These are phyloP conservation scores for rapeseed (Brassica napus) DNA, from an alignment of 345 rosid genomes.

Conservation along the genomic window DNA sequence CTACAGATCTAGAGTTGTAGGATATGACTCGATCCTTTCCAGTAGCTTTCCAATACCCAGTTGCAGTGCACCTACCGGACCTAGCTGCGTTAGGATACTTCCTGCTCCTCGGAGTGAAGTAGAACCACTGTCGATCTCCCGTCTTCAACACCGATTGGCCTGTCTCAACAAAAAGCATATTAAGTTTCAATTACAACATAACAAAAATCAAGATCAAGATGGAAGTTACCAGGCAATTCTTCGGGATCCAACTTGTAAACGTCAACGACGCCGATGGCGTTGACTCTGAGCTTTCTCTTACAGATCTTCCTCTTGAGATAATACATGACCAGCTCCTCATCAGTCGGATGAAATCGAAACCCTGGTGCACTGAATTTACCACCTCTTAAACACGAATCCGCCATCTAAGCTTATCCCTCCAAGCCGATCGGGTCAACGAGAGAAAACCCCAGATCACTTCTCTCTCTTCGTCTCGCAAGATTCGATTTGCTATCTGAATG, in stretches of 20 bases:
- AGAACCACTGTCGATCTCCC: conserved; percentile 91
- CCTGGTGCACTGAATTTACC: conserved; percentile 72
- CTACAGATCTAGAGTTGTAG: conserved; percentile 59
- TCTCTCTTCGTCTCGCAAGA: neutral
- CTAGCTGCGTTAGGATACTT: conserved; percentile 89
- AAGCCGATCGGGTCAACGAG: neutral
- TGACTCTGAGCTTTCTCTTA: conserved; percentile 45
- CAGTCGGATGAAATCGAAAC: conserved; percentile 89
- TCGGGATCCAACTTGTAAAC: conserved; percentile 87
- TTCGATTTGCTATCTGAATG: neutral
- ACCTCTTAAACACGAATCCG: conserved; percentile 34
- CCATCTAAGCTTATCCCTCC: conserved; percentile 6
- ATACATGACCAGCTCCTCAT: conserved; percentile 77
- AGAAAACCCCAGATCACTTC: neutral
- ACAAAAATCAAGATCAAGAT: neutral
- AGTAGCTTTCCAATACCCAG: conserved; percentile 86
- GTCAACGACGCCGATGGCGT: conserved; percentile 66
- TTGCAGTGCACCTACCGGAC: conserved; percentile 66
- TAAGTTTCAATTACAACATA: neutral
- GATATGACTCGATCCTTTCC: conserved; percentile 69
- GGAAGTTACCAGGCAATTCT: conserved; percentile 69
- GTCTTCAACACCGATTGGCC: conserved; percentile 65
- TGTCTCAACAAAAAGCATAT: neutral
- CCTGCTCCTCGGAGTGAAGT: conserved; percentile 80
- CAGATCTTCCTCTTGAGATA: conserved; percentile 83